These are phyloP conservation scores for Murraya koenigii DNA, from an alignment of 345 rosid species.

Conservation along the genomic window DNA sequence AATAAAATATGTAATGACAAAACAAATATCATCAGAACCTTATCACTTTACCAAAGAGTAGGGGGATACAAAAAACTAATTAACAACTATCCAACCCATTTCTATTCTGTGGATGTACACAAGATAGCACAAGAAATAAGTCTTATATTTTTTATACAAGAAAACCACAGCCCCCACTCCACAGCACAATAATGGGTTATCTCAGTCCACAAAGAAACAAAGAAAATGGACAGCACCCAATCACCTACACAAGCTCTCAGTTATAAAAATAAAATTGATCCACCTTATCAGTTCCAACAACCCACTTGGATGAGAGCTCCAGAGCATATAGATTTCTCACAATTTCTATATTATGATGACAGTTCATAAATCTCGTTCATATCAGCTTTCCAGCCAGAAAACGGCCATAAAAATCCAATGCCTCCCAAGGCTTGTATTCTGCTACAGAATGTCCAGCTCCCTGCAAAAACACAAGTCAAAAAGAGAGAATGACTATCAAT, in stretches of 20 bases:
- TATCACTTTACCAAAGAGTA: neutral
- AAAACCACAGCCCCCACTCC: neutral
- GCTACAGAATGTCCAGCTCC: slow-evolving; percentile 90
- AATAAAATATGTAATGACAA: neutral
- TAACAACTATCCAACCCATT: neutral
- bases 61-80: neutral
- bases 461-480: slow-evolving; percentile 29
- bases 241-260: no score
- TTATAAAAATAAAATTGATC: no score
- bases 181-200: no score
- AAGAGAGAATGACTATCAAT: no score
- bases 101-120: neutral
- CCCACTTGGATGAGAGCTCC: no score
- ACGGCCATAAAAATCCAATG: slow-evolving; percentile 70
- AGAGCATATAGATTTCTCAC: no score
- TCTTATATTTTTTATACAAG: neutral
- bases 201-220: no score
- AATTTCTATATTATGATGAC: no score
- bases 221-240: no score
- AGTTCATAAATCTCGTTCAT: slow-evolving; percentile 11
- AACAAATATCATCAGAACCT: neutral
- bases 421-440: slow-evolving; percentile 74
- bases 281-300: no score
- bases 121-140: neutral
- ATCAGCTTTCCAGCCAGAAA: slow-evolving; percentile 58